Evolutionary conservation across 805 yeast species (phyloP), one percentile per base, ranked within the genome.

Genomic region (Spathaspora arborariae): DNA sequence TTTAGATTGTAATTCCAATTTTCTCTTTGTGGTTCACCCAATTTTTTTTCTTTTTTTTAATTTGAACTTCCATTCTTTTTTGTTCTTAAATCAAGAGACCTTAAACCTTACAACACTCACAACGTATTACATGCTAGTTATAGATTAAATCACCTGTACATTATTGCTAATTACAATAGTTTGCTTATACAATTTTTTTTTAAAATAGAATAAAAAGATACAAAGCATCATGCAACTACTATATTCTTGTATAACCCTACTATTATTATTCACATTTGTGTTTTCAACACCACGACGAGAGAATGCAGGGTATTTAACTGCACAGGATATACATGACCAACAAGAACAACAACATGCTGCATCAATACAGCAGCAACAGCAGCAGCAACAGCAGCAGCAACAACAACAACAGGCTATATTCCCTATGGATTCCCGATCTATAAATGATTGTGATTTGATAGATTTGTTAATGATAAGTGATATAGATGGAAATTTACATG

Each of bases 401-500:
- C 16, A 10, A 6, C 33, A 27, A 30, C 18, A 30, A 24, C 27
- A 24, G 10, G 10, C 27, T 24, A 48, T 64, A 16, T 52, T 63
- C 13, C 75, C 76, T 1, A 50, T 69, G n/a, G 70, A 68, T 41
- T 49, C 60, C 5, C 58, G 79, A 34, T 65, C 70, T 18, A 59
- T 80, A 13, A 55, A 56, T 15, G 80, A 78, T 50, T 80, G 78
- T 72, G 57, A 58, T 21, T 64, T 85, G 5, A 67, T 87, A 0
- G 80, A 84, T 52, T 56, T 85, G 8, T 60, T 91, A 2, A 64
- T 90, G 4, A 81, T 88, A 0, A 80, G 91, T 10, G 96, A 91
- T 56, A 77, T 90, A 1, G 96, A 92, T 57, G 98, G 97, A 1
- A 83, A 86, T 22, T 63, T 91, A 8, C 94, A 89, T 59, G 96